Evolutionary conservation across 345 rosid species (phyloP).

Genomic region (Sonneratia caseolaris): DNA sequence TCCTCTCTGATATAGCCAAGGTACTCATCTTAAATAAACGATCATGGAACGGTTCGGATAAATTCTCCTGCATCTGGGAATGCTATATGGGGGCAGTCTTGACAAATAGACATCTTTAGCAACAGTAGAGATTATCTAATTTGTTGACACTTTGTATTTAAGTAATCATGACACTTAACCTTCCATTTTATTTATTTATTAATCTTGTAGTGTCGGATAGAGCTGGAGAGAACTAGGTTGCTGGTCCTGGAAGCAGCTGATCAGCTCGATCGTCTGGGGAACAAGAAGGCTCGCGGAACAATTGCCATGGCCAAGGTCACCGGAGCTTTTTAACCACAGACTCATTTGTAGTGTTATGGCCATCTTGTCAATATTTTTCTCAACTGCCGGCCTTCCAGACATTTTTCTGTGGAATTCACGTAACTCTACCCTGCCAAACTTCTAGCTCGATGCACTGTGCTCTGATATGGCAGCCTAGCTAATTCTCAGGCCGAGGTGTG

Average conservation of each 20-base stretch:
- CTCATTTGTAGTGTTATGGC: neutral
- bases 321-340: neutral
- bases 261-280: constrained; percentile 84
- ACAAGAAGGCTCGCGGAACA: constrained; percentile 70
- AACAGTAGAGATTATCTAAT: neutral
- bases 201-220: constrained; percentile 62
- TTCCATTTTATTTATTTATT: neutral
- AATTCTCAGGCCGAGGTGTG: too few relatives aligned
- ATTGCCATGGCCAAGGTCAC: constrained; percentile 92
- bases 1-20: constrained; percentile 80
- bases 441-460: neutral
- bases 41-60: neutral
- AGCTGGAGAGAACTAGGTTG: constrained; percentile 73
- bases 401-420: neutral
- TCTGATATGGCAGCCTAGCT: neutral
- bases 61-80: neutral
- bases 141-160: neutral
- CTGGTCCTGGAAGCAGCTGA: constrained; percentile 87
- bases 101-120: neutral
- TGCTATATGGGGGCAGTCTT: neutral
- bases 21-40: constrained; percentile 11
- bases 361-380: neutral
- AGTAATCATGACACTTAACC: neutral
- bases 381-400: neutral
- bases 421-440: neutral